phyloP scores from a whole-genome alignment of 75 land plant species.

The Azolla pinnata region DNA sequence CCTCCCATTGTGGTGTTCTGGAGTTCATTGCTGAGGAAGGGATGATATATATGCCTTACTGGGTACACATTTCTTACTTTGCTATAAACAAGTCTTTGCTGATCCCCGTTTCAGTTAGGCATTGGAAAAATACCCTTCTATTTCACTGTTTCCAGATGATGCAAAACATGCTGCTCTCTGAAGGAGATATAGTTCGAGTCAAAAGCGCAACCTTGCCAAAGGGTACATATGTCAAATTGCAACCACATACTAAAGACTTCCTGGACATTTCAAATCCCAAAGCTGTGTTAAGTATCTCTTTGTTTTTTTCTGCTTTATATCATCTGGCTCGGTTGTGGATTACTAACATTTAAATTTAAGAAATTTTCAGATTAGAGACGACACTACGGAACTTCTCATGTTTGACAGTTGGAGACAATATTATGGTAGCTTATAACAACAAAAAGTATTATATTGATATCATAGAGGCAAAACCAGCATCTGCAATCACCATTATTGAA shows the following conservation, averaged over 20 bases:
- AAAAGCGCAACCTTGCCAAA: conserved; percentile 20
- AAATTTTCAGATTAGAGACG: conserved; percentile 36
- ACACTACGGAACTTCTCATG: conserved; percentile 48
- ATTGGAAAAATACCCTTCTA: background rate
- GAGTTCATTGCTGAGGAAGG: conserved; percentile 32
- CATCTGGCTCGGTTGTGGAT: background rate
- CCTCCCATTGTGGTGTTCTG: conserved; percentile 25
- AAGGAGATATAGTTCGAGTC: conserved; percentile 15
- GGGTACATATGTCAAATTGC: conserved; percentile 20
- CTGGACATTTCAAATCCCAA: conserved; percentile 23
- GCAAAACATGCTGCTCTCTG: conserved; percentile 15
- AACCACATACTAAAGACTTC: conserved; percentile 24
- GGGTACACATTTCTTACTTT: conserved; percentile 10
- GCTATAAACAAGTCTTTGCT: background rate
- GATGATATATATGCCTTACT: conserved; percentile 25
- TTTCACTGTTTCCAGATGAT: conserved; percentile 13
- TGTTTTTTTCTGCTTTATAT: background rate
- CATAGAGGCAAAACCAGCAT: conserved; percentile 39
- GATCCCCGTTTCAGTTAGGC: background rate
- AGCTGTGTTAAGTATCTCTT: conserved; percentile 8
- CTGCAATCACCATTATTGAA: conserved; percentile 40
- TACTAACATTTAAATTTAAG: background rate
- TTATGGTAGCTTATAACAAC: conserved; percentile 38
- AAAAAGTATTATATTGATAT: conserved; percentile 44
- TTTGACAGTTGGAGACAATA: conserved; percentile 39